Base-by-base conservation (phyloP, 2,329 filamentous ascomycete genomes). In the Leptographium radiaticola region DNA sequence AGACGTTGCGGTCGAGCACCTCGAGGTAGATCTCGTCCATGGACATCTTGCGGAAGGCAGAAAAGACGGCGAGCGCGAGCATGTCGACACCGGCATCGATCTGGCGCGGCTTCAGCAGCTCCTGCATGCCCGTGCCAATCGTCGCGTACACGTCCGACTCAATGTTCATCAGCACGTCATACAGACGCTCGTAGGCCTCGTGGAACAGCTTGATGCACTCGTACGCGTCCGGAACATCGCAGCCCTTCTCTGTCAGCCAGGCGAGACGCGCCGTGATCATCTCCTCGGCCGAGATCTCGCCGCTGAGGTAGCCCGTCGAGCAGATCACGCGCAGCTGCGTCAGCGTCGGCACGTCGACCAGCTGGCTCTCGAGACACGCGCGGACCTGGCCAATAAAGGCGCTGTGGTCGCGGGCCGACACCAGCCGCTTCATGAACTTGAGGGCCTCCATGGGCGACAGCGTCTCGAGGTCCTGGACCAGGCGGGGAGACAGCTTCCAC, bases 11-110 rank as follows among this genome's bases (percentile, higher is more conserved):
- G 60, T 79, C 76, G 1, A 73, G 74, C 1, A 79, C 75, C 60
- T 79, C 76, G 13, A 75, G 66, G 59, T 79, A 80, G 2, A 79
- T 72, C 56, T 80, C 76, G 55, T 79, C 75, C 50, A 79, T 72
- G 0, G 71, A 76, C 18, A 70, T 66, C 59, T 74, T 76, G 44
- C 75, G 67, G 13, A 73, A 70, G 2, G 75, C 71, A 51, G 74
- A 79, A 58, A 79, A 79, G 34, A 78, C 64, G 4, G 73, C 69
- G 49, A 80, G 69, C 0, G 72, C 68, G 45, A 78, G 64, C 30
- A 79, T 72, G 58, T 80, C 76, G 1, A 42, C 57, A n/a, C 39
- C 34, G 7, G 54, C 52, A 36, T 59, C 54, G 43, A 54, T 46
- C 9, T 25, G 25, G 7, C 6, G 33, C 7, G 34, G 11, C 25